phyloP scores from a whole-genome alignment of 73 alveolate species.

The Tetrahymena borealis region DNA sequence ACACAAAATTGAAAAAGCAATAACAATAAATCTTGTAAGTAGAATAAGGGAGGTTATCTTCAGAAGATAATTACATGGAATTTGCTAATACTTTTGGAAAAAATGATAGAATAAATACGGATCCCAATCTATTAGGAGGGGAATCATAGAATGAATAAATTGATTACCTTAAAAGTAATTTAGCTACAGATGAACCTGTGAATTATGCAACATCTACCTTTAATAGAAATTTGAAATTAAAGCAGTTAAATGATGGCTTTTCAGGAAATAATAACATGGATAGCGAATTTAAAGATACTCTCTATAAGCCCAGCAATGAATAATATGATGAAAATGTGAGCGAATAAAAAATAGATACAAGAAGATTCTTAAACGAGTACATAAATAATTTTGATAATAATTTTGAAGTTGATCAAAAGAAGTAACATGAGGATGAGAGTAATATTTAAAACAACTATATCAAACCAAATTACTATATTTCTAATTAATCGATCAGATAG shows the following conservation, averaged over 20 bases:
- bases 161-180: not conserved
- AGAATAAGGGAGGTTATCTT: not conserved
- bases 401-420: not conserved
- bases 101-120: not conserved
- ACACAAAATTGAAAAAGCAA: not conserved
- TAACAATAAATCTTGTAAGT: not conserved
- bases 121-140: not conserved
- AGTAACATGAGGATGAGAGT: not conserved
- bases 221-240: not conserved
- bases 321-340: not conserved
- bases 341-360: not conserved
- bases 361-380: not conserved
- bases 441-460: not conserved
- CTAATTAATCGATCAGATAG: not conserved
- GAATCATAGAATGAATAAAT: not conserved
- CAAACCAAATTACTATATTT: not conserved
- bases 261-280: not conserved
- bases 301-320: not conserved
- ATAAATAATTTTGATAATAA: not conserved
- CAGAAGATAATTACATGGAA: not conserved
- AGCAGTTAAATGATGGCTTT: not conserved
- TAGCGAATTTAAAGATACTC: not conserved
- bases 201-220: not conserved
- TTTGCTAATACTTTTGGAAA: not conserved
- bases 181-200: not conserved